Evolutionary conservation across 2,329 filamentous ascomycete genomes (phyloP).

Genomic region (Tolypocladium amazonense): DNA sequence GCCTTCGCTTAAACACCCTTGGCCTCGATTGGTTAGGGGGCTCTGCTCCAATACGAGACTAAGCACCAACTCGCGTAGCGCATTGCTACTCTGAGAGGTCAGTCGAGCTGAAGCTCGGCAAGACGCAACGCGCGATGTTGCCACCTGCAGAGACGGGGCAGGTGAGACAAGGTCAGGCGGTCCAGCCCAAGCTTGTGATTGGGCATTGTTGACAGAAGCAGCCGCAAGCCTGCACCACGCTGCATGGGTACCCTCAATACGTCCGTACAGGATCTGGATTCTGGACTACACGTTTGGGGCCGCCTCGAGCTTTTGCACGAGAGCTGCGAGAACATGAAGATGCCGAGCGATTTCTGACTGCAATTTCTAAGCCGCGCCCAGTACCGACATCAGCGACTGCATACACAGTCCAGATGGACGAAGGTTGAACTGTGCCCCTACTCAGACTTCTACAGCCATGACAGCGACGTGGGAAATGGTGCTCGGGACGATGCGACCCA

Average conservation of each 20-base stretch:
- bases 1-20: background rate
- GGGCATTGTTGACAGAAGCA: background rate
- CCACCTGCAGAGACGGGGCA: background rate
- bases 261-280: background rate
- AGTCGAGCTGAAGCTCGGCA: background rate
- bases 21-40: background rate
- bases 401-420: too few species aligned
- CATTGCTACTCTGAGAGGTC: background rate
- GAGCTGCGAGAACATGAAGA: too few species aligned
- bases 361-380: too few species aligned
- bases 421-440: too few species aligned
- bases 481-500: too few species aligned
- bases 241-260: background rate
- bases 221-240: background rate
- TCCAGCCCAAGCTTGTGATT: background rate
- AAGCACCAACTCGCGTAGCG: background rate
- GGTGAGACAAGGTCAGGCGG: constrained; percentile 5
- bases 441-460: too few species aligned
- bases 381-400: too few species aligned
- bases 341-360: too few species aligned
- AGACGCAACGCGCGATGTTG: background rate
- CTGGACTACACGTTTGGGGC: too few species aligned
- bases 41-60: background rate
- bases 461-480: too few species aligned
- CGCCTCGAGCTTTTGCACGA: background rate